Evolutionary conservation across 345 rosid genomes (phyloP), one percentile per base, ranked within the genome.

Genomic region (Heritiera fomes): DNA sequence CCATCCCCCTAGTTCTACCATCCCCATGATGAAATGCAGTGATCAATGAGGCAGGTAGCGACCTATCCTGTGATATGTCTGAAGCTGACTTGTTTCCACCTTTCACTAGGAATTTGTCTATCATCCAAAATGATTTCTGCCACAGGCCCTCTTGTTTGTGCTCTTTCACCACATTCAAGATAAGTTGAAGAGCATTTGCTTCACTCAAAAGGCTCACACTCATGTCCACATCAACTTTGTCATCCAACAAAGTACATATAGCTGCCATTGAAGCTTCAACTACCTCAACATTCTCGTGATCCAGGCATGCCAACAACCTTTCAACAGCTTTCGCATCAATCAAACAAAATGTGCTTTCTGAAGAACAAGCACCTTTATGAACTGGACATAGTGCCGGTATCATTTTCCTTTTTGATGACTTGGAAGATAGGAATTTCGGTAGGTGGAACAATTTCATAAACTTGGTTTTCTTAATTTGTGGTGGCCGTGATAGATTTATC

Each of bases 181-280:
- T 84, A 61, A 83, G 88, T 18, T 80, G 87, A 40, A 90, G 80
- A 7, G 91, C 86, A 77, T 91, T 90, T 73, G 78, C 82, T 82
- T 87, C 90, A 78, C 82, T 87, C 80, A 93, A 82, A 86, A 92
- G 80, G 80, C 53, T 75, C 80, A 92, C 83, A 71, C 99, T 92
- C 83, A 77, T 83, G 80, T 87, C 88, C 62, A 93, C 86, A 64
- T 95, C 93, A n/a, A 95, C 97, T 58, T 83, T 87, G 80, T 93
- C 99, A 77, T 92, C 96, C 64, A 95, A 75, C 82, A 95, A 85
- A 15, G 99, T 95, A 80, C 90, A 89, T 64, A 95, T 65, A 65
- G 98, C 98, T 46, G 98, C 84, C 43, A 95, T 53, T 77, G 97
- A 93, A 82, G 99, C 91, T 72, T 90, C 97, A 62, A 93, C 92